A percentile compares a stretch with the other conserved stretches of the same genome.
phyloP scores from a whole-genome alignment of 495 filamentous ascomycete species.

The Glonium stellatum region DNA sequence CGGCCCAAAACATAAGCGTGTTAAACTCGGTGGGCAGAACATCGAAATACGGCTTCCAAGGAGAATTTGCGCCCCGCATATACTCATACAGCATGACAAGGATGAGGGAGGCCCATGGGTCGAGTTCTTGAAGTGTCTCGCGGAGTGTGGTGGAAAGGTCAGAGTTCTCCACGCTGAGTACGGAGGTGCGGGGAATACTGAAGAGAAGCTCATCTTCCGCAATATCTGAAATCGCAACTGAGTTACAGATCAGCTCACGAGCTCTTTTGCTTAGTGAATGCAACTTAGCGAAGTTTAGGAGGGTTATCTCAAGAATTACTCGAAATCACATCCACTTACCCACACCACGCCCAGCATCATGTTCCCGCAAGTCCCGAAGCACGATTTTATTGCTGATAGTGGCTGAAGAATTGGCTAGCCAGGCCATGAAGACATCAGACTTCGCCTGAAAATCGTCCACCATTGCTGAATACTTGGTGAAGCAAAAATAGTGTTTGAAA shows the following conservation, averaged over 20 bases:
- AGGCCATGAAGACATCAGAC: constrained; percentile 48
- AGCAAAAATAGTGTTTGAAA: background rate
- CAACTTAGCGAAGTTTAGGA: background rate
- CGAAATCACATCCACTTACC: constrained; percentile 40
- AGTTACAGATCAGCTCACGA: constrained; percentile 17
- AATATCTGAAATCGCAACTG: constrained; percentile 54
- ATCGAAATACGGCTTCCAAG: constrained; percentile 76
- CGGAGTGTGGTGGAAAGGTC: constrained; percentile 22
- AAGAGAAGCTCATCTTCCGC: constrained; percentile 59
- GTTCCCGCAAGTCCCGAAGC: constrained; percentile 47
- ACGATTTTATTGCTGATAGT: constrained; percentile 49
- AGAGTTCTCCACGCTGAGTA: constrained; percentile 43
- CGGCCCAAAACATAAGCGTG: constrained; percentile 87
- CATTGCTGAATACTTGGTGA: constrained; percentile 7
- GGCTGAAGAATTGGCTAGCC: constrained; percentile 48
- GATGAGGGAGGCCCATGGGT: constrained; percentile 60
- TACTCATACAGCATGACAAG: constrained; percentile 77
- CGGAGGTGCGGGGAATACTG: constrained; percentile 49
- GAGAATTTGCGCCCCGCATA: constrained; percentile 50
- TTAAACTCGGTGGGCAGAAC: constrained; percentile 73
- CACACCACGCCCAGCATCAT: constrained; percentile 53
- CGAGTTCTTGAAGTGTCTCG: constrained; percentile 23
- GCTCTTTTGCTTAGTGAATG: constrained; percentile 1
- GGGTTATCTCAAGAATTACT: constrained; percentile 4
- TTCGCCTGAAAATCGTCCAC: constrained; percentile 38